A percentile compares a stretch with the other conserved stretches of the same genome.
Conservation (phyloP, 345 rosid genomes). For the Salix purpurea region DNA sequence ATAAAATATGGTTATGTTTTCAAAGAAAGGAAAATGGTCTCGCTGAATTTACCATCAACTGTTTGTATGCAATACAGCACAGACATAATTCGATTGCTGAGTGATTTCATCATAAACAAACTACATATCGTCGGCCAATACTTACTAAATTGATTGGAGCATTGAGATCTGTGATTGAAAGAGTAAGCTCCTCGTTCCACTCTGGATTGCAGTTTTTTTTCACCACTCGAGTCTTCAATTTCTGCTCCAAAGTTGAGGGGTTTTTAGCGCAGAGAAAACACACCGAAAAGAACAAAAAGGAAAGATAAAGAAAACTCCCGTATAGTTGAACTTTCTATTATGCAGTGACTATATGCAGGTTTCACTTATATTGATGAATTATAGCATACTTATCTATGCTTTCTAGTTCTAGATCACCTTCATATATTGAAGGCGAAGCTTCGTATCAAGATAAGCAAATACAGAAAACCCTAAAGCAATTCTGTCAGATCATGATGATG, state of each 20-base stretch:
- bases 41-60: neutral
- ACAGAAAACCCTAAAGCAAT: neutral
- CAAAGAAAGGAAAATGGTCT: neutral
- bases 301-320: neutral
- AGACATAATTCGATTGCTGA: neutral
- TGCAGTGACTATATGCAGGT: neutral
- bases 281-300: neutral
- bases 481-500: neutral
- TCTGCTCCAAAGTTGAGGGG: conserved; percentile 13
- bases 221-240: conserved; percentile 24
- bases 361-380: neutral
- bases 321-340: neutral
- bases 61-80: neutral
- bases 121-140: too few relatives aligned
- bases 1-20: neutral
- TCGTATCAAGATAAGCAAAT: neutral
- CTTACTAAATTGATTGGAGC: conserved; percentile 27
- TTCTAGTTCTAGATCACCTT: neutral
- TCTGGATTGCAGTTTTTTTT: conserved; percentile 25
- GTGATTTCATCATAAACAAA: neutral
- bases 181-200: conserved; percentile 33
- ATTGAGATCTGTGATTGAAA: conserved; percentile 19
- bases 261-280: neutral
- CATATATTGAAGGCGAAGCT: neutral
- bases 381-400: neutral